Conservation (phyloP, 2,329 filamentous ascomycete genomes). For the Apiospora sp. region DNA sequence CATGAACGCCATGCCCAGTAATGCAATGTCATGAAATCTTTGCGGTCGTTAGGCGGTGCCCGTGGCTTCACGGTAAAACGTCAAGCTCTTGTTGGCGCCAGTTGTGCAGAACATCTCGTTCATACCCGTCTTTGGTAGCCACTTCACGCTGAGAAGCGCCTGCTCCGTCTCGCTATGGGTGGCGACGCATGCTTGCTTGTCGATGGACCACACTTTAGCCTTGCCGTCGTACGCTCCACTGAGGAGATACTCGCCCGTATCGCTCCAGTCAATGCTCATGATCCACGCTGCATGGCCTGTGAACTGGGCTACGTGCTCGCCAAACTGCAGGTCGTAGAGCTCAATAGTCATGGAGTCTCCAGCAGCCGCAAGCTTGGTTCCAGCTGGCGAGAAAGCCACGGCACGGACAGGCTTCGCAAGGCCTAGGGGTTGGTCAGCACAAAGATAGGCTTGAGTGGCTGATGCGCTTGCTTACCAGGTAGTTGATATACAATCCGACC, state of each 20-base stretch:
- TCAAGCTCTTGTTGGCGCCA: constrained; percentile 77
- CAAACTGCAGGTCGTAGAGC: constrained; percentile 90
- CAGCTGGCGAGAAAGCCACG: constrained; percentile 87
- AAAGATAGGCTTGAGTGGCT: no score
- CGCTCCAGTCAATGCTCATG: constrained; percentile 89
- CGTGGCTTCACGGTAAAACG: constrained; percentile 86
- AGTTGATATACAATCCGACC: constrained; percentile 86
- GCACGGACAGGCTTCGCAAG: constrained; percentile 86
- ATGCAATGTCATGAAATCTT: constrained; percentile 5
- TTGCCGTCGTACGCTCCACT: constrained; percentile 92
- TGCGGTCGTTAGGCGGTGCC: constrained; percentile 48
- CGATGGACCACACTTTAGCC: constrained; percentile 94
- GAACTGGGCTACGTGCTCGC: constrained; percentile 90
- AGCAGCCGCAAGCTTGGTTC: constrained; percentile 84
- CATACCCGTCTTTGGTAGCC: constrained; percentile 77
- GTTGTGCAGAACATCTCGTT: constrained; percentile 80
- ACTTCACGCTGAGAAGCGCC: constrained; percentile 83
- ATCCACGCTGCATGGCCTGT: constrained; percentile 80
- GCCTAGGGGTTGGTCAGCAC: constrained; percentile 54
- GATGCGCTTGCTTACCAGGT: constrained; percentile 62
- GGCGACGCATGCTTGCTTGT: constrained; percentile 83
- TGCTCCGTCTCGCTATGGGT: constrained; percentile 93
- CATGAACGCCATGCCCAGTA: constrained; percentile 21
- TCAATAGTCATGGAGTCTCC: constrained; percentile 90
- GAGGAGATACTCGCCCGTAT: constrained; percentile 89